Evolutionary conservation across 169 alveolate genomes (phyloP), one percentile per base, ranked within the genome.

Genomic region (Besnoitia besnoiti): DNA sequence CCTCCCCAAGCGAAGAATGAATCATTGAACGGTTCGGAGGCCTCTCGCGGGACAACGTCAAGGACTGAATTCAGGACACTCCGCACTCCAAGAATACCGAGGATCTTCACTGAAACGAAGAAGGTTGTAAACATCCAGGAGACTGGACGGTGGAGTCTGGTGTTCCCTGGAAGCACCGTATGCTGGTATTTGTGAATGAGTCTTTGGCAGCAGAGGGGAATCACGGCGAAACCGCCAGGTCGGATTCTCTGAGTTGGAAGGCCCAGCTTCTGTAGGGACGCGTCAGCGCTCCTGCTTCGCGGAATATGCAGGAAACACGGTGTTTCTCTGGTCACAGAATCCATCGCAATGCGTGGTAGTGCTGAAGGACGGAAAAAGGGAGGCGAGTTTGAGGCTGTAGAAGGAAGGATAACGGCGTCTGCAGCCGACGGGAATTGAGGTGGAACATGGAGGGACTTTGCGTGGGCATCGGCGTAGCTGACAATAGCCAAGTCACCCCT

Each of bases 311-410:
- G 42, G 35, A 77, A 77, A 35, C 87, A 77, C 40, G 87, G 87
- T 39, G 87, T 77, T 35, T 77, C 87, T 39, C 87, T 42, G 4
- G 87, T 77, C 59, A 42, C 61, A 27, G 59, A 51, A 44, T 77
- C 87, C 87, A 77, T 77, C 0, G 87, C 87, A 12, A 77, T 77
- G 2, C 40, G n/a, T 35, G 49, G 87, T 39, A 77, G 87, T 19
- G 87, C 59, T 33, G 87, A 77, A 24, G 87, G 87, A 7, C 87
- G 87, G 37, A 77, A 77, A 35, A 77, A 77, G 33, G 87, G 87
- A 37, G 87, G 49, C 7, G 87, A 77, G 40, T 4, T 1, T 21
- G 61, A 39, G 19, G 59, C 87, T 12, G 50, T 14, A 27, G 59
- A 16, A 39, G n/a, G 30, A 4, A 55, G 87, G 40, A 44, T 30